A percentile compares a stretch with the other conserved stretches of the same genome.
These are phyloP conservation scores for Gentiana macrophylla DNA, from an alignment of 257 asterid genomes.

Conservation along the genomic window DNA sequence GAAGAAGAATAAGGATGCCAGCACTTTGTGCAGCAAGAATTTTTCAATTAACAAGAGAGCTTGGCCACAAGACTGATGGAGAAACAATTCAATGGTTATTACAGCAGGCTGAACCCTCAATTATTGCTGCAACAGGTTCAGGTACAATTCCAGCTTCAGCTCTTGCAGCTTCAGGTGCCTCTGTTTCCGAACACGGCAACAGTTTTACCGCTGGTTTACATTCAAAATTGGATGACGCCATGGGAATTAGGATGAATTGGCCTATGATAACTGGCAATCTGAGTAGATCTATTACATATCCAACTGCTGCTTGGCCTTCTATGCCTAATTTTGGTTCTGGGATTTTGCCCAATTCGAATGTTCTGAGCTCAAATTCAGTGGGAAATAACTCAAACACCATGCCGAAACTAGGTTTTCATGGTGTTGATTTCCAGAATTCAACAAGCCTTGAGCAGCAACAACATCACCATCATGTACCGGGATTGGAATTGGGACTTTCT, in stretches of 20 bases:
- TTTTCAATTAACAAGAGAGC: conserved; percentile 51
- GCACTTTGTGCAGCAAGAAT: conserved; percentile 63
- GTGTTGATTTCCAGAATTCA: conserved; percentile 26
- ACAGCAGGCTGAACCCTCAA: conserved; percentile 65
- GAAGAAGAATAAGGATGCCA: conserved; percentile 59
- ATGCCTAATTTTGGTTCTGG: conserved; percentile 34
- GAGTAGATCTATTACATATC: conserved; percentile 23
- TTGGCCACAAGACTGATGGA: conserved; percentile 67
- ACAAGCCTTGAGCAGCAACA: conserved; percentile 9
- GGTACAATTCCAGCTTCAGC: conserved; percentile 75
- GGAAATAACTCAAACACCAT: conserved; percentile 13
- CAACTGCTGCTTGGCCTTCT: conserved; percentile 41
- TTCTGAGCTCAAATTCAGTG: conserved; percentile 16
- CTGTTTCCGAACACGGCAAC: conserved; percentile 41
- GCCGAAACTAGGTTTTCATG: conserved; percentile 34
- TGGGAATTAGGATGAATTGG: conserved; percentile 23
- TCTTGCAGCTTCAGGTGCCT: conserved; percentile 31
- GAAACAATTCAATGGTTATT: conserved; percentile 70
- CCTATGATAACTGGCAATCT: conserved; percentile 19
- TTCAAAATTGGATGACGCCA: conserved; percentile 25
- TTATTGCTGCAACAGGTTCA: conserved; percentile 57
- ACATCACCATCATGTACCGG: conserved; percentile 26
- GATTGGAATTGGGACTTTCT: conserved; percentile 73
- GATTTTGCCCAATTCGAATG: conserved; percentile 20
- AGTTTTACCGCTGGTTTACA: conserved; percentile 23